Conservation (phyloP, 2,329 filamentous ascomycete genomes). For the Torrubiella hemipterigena region DNA sequence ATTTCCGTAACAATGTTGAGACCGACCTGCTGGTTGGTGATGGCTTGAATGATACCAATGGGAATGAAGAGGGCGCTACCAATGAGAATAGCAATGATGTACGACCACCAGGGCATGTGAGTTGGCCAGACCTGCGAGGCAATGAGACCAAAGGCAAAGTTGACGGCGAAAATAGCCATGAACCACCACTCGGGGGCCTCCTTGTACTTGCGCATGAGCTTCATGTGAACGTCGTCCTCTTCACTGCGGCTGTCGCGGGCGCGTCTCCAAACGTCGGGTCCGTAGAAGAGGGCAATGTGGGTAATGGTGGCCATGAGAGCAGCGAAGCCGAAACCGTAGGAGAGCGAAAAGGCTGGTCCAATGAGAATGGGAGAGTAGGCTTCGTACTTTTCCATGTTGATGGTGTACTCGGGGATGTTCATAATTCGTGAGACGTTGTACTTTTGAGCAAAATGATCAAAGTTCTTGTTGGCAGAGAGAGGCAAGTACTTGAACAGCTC, state of each 20-base stretch:
- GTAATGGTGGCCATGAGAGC: conserved; percentile 39
- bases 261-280: conserved; percentile 29
- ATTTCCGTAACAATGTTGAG: conserved; percentile 27
- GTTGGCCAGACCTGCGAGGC: conserved; percentile 23
- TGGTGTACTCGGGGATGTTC: conserved; percentile 32
- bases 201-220: conserved; percentile 44
- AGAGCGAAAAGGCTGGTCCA: conserved; percentile 41
- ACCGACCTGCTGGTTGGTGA: conserved; percentile 24
- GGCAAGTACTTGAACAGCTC: conserved; percentile 45
- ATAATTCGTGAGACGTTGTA: conserved; percentile 48
- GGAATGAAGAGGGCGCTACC: conserved; percentile 29
- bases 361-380: conserved; percentile 43
- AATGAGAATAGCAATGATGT: conserved; percentile 26
- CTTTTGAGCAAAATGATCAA: conserved; percentile 44
- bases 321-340: conserved; percentile 46
- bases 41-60: conserved; percentile 24
- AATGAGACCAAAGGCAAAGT: conserved; percentile 33
- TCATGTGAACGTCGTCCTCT: conserved; percentile 36
- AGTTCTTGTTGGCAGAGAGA: conserved; percentile 38
- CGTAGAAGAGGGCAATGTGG: conserved; percentile 39
- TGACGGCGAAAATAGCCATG: conserved; percentile 26
- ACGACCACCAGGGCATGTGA: conserved; percentile 30
- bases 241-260: conserved; percentile 21
- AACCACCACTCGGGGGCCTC: conserved; percentile 49
- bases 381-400: conserved; percentile 44